phyloP scores from a whole-genome alignment of 805 yeast species.

The Clavispora asparagi region DNA sequence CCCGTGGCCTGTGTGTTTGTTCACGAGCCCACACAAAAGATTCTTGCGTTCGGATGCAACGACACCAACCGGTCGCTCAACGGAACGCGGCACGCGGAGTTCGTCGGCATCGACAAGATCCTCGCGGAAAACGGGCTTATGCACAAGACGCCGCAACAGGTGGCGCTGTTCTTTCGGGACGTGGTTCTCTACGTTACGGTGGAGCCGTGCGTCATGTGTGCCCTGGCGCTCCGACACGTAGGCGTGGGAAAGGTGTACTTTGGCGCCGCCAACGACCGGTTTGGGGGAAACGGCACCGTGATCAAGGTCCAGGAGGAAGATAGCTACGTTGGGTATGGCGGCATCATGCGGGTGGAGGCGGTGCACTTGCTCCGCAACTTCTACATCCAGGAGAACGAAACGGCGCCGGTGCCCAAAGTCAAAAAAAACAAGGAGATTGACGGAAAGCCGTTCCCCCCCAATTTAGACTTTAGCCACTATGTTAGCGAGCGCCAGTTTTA shows the following conservation, averaged over 20 bases:
- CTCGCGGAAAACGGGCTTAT: constrained; percentile 9
- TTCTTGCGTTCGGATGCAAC: constrained; percentile 77
- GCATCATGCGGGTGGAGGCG: constrained; percentile 76
- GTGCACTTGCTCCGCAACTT: constrained; percentile 75
- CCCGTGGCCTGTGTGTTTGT: constrained; percentile 78
- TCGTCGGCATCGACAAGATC: constrained; percentile 59
- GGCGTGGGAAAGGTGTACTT: constrained; percentile 70
- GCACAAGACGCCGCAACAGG: constrained; percentile 5
- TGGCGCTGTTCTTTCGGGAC: constrained; percentile 41
- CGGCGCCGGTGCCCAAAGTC: constrained; percentile 75
- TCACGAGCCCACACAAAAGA: constrained; percentile 27
- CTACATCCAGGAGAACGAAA: constrained; percentile 77
- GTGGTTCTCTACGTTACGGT: constrained; percentile 85
- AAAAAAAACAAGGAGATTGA: constrained; percentile 66
- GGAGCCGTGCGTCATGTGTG: constrained; percentile 99
- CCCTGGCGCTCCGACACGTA: constrained; percentile 79
- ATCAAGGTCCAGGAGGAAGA: constrained; percentile 39
- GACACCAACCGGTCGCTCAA: constrained; percentile 79
- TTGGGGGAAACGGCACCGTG: constrained; percentile 95
- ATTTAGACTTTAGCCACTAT: constrained; percentile 51
- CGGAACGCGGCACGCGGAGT: constrained; percentile 92
- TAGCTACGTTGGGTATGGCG: constrained; percentile 63
- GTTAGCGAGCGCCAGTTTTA: constrained; percentile 47
- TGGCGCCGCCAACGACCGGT: constrained; percentile 92
- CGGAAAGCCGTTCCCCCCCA: constrained; percentile 51